Evolutionary conservation across 495 filamentous ascomycete species (phyloP).

Genomic region (Cercophora sp.): DNA sequence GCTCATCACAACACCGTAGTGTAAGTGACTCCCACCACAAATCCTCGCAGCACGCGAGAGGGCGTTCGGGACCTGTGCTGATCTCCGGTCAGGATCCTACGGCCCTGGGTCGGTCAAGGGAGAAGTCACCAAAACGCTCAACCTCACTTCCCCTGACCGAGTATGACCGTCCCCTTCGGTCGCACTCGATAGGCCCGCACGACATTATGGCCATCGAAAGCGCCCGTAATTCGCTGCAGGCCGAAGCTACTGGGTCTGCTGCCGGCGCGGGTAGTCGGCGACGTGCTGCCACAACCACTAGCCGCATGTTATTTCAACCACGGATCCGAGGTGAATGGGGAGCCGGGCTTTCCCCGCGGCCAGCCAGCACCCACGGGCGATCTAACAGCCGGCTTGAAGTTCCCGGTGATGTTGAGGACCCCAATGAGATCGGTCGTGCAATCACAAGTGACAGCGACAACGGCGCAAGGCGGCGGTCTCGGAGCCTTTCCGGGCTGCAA

Average conservation of each 20-base stretch:
- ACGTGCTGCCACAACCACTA: constrained; percentile 33
- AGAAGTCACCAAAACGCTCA: constrained; percentile 42
- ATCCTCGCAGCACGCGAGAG: too few relatives aligned
- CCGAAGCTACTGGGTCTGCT: constrained; percentile 29
- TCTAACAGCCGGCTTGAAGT: constrained; percentile 26
- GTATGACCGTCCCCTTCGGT: constrained; percentile 47
- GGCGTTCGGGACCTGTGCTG: constrained; percentile 16
- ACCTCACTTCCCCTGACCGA: constrained; percentile 52
- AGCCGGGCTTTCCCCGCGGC: constrained; percentile 50
- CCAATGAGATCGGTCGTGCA: constrained; percentile 49
- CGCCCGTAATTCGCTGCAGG: constrained; percentile 44
- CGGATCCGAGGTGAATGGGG: constrained; percentile 33
- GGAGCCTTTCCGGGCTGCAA: constrained; percentile 50
- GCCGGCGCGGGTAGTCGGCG: constrained; percentile 19
- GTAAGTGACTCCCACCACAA: constrained; percentile 36
- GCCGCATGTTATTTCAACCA: constrained; percentile 29
- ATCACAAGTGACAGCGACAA: constrained; percentile 44
- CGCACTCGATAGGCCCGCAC: constrained; percentile 50
- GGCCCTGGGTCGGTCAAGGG: constrained; percentile 30
- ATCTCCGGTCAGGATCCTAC: constrained; percentile 38
- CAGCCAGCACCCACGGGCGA: constrained; percentile 49
- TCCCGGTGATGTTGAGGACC: constrained; percentile 30
- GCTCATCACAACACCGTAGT: constrained; percentile 37
- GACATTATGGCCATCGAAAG: constrained; percentile 44
- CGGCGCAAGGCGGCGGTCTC: constrained; percentile 42